Evolutionary conservation across 306 rosid species (phyloP).

Genomic region (Chamaecrista fasciculata): DNA sequence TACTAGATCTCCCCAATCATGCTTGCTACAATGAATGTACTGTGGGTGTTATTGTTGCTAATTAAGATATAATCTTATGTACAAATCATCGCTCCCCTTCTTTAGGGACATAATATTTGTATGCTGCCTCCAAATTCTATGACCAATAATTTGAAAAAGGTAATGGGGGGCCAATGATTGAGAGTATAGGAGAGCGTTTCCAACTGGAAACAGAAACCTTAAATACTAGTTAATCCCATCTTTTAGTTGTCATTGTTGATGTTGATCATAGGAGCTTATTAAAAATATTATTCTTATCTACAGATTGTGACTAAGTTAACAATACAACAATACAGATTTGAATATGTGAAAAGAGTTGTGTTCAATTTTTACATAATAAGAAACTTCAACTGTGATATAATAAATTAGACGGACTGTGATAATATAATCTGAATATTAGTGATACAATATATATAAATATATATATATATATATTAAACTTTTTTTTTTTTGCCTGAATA

Average conservation of each 20-base stretch:
- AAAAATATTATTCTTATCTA: no score
- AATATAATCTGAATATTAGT: no score
- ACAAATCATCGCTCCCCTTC: neutral
- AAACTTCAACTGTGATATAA: no score
- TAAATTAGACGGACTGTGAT: no score
- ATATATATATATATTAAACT: no score
- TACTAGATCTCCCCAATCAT: neutral
- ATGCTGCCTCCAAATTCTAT: constrained; percentile 22
- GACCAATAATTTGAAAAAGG: constrained; percentile 18
- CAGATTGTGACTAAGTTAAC: no score
- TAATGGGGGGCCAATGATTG: neutral
- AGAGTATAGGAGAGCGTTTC: neutral
- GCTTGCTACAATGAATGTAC: constrained; percentile 12
- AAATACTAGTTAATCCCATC: neutral
- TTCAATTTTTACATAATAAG: no score
- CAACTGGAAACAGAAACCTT: neutral
- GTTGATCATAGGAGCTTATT: neutral
- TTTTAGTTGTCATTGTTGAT: neutral
- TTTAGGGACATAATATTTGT: neutral
- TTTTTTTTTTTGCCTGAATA: no score
- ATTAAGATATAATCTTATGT: constrained; percentile 8
- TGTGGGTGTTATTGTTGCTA: constrained; percentile 24
- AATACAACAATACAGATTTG: no score
- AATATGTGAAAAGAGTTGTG: no score
- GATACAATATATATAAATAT: no score